phyloP scores from a whole-genome alignment of 2,329 filamentous ascomycete genomes.

The Pyricularia grisea region DNA sequence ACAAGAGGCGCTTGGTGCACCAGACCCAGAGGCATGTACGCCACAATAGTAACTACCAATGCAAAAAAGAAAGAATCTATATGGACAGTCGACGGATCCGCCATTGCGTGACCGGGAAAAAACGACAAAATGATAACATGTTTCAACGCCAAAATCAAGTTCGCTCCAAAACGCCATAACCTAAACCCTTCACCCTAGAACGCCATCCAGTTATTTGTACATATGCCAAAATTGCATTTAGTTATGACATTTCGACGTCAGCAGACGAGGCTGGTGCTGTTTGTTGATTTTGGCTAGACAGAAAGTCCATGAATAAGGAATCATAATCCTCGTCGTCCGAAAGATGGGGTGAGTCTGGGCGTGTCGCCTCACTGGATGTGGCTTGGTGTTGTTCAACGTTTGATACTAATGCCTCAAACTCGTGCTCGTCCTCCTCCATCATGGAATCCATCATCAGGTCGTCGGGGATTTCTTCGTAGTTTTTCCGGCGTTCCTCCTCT shows the following conservation, averaged over 20 bases:
- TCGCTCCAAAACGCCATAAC: background rate
- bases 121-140: background rate
- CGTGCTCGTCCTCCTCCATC: conserved; percentile 41
- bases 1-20: conserved; percentile 57
- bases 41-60: conserved; percentile 36
- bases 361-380: conserved; percentile 12
- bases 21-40: conserved; percentile 50
- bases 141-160: background rate
- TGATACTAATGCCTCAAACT: conserved; percentile 47
- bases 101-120: background rate
- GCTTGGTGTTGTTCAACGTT: conserved; percentile 22
- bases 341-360: conserved; percentile 24
- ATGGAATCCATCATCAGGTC: conserved; percentile 45
- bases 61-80: background rate
- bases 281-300: conserved; percentile 30
- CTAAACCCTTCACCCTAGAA: background rate
- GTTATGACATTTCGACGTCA: conserved; percentile 34
- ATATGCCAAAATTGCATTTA: background rate
- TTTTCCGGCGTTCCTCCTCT: conserved; percentile 17
- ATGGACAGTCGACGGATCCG: background rate
- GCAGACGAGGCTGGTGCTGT: conserved; percentile 18
- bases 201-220: background rate
- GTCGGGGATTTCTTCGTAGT: conserved; percentile 22
- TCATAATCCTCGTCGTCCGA: conserved; percentile 55
- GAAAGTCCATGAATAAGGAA: conserved; percentile 55